Evolutionary conservation across 2,329 filamentous ascomycete species (phyloP), one percentile per base, ranked within the genome.

Genomic region (Fusarium tjaetaba): DNA sequence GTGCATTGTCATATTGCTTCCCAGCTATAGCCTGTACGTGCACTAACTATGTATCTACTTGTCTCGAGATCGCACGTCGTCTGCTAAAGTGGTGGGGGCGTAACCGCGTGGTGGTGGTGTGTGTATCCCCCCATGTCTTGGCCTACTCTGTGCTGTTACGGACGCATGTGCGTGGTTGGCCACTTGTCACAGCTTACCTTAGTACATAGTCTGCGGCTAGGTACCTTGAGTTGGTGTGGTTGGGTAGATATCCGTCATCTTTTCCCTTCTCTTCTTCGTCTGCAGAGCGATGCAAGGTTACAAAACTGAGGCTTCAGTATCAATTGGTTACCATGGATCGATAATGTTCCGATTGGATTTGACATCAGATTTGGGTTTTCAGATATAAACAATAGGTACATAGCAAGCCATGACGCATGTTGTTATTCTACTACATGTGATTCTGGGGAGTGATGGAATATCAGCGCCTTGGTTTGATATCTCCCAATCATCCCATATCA

Each of bases 271-370:
- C 38, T 53, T 68, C 48, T 42, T 42, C 28, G 22, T 52, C 16
- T 43, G 32, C 38, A 34, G 26, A 46, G 32, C 42, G 46, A 28
- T 57, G 43, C 56, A 38, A 57, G 39, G 49, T 57, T 56, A 24
- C 46, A 48, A 53, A 58, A 65, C 53, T 49, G 38, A 68, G 61
- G 67, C 62, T 74, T 58, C 62, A 53, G 48, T 38, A 72, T 73
- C 68, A 58, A 73, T 74, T 73, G 63, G 68, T 45, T 41, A 61
- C 53, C 39, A 58, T 39, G 55, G 43, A 65, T 72, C 59, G 55
- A 65, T 72, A 73, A 73, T 74, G 26, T 56, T 74, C 71, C 71
- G 71, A 72, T 73, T 73, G 68, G 68, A 32, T 39, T 63, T n/a
- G 46, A 43, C 22, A 38, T n/a, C 61, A 45, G n/a, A 55, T 55